phyloP scores from a whole-genome alignment of 2,329 filamentous ascomycete species.

The Lachnellula arida region DNA sequence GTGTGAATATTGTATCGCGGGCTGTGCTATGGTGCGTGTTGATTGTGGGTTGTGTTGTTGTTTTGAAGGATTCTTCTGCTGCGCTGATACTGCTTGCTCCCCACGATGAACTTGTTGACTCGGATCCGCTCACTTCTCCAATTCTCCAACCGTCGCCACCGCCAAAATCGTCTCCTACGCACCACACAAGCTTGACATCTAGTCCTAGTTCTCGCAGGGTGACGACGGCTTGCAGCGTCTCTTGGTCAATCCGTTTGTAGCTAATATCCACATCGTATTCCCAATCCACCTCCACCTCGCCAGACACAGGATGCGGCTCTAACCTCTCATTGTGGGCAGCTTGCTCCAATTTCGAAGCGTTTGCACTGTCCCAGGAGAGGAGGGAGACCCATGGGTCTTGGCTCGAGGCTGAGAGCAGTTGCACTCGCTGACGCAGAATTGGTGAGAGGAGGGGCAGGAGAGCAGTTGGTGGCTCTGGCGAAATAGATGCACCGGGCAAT shows the following conservation, averaged over 20 bases:
- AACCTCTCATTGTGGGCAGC: constrained; percentile 58
- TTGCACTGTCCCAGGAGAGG: constrained; percentile 59
- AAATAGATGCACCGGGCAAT: constrained; percentile 54
- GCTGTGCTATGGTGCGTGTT: constrained; percentile 13
- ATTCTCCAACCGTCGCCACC: constrained; percentile 65
- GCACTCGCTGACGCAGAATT: constrained; percentile 61
- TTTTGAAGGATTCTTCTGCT: constrained; percentile 54
- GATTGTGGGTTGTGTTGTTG: neutral
- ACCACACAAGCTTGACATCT: constrained; percentile 64
- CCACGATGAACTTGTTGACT: constrained; percentile 48
- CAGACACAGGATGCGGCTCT: constrained; percentile 76
- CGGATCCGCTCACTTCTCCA: constrained; percentile 60
- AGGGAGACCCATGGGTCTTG: constrained; percentile 69
- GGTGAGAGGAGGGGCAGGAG: constrained; percentile 59
- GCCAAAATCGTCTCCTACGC: constrained; percentile 51
- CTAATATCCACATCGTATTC: constrained; percentile 61
- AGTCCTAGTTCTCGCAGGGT: constrained; percentile 58
- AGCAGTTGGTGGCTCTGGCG: constrained; percentile 50
- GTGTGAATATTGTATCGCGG: constrained; percentile 17
- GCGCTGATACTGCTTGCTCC: constrained; percentile 49
- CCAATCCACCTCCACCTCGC: constrained; percentile 68
- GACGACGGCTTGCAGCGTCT: constrained; percentile 68
- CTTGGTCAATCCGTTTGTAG: constrained; percentile 66
- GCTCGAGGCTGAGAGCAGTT: constrained; percentile 56
- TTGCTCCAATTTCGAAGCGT: constrained; percentile 51